Evolutionary conservation across 352 stramenopile genomes (phyloP), one percentile per base, ranked within the genome.

Genomic region (Peronospora belbahrii): DNA sequence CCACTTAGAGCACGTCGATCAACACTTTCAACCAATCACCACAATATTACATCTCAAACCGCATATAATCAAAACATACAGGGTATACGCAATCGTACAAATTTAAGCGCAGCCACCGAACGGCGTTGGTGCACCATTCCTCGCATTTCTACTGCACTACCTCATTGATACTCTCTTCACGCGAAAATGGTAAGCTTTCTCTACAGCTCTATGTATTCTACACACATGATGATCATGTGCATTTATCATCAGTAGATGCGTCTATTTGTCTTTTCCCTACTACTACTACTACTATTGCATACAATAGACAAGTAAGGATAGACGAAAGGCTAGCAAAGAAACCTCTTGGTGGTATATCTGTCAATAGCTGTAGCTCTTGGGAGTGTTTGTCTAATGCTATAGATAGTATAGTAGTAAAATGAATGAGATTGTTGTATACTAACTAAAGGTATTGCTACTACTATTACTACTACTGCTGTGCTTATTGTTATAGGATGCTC

Each of bases 91-190:
- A 38, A 38, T 38, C 32, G 5, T 13, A 19, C 33, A 37, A 47
- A 65, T 70, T 70, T 64, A 70, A 70, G 60, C 56, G 56, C 60
- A 47, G 10, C 32, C 53, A 47, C 24, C 34, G 34, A 56, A 36
- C 46, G 47, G 40, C 48, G 25, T 17, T 19, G 42, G 42, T 20
- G 39, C 47, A 41, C 68, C 65, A 72, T 64, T 81, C 52, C 62
- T 64, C 47, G 49, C 55, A 59, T 83, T n/a, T 77, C 62, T 70
- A 69, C 58, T 78, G 60, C 76, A 85, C 73, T 82, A 85, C 71
- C 70, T 88, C 76, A 85, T 88, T 74, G 71, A 85, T 74, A 78
- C 81, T n/a, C n/a, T n/a, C n/a, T 67, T 84, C 63, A 77, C 60
- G 62, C 60, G 78, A 84, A 82, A 78, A 84, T 84, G 72, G 72